Evolutionary conservation across 2,329 filamentous ascomycete genomes (phyloP).

Genomic region (Pseudocercospora eumusae): DNA sequence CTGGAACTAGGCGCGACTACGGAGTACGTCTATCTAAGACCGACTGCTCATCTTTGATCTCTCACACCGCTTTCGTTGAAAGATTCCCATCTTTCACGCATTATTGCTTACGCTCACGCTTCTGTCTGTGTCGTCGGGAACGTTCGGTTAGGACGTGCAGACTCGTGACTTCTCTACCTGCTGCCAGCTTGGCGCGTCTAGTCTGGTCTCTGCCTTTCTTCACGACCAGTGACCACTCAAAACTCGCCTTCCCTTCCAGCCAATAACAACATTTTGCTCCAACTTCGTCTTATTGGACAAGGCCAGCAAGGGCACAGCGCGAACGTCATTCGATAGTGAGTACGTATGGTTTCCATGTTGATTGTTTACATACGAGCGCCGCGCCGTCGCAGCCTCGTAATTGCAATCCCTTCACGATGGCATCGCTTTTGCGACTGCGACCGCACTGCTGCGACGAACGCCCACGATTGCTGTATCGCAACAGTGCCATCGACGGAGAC

Average conservation of each 20-base stretch:
- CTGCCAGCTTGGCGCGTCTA: not conserved
- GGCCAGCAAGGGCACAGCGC: conserved; percentile 18
- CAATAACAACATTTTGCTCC: conserved; percentile 14
- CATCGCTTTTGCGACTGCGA: conserved; percentile 4
- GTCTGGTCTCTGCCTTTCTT: conserved; percentile 9
- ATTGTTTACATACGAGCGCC: conserved; percentile 19
- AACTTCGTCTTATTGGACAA: conserved; percentile 10
- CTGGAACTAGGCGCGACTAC: too few relatives aligned
- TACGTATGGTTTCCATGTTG: conserved; percentile 19
- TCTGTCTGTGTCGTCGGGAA: not conserved
- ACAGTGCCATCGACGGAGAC: conserved; percentile 8
- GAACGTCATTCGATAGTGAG: conserved; percentile 21
- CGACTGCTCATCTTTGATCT: not conserved
- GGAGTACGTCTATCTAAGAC: conserved; percentile 3
- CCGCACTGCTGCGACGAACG: not conserved
- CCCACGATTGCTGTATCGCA: not conserved
- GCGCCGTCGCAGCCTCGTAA: conserved; percentile 8
- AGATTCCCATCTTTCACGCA: conserved; percentile 1
- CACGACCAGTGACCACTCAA: conserved; percentile 15
- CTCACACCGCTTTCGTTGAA: not conserved
- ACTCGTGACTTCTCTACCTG: conserved; percentile 2
- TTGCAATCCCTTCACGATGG: conserved; percentile 9
- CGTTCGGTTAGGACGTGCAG: not conserved
- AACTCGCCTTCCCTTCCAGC: conserved; percentile 15
- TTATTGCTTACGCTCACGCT: not conserved